A percentile compares a stretch with the other conserved stretches of the same genome.
phyloP scores from a whole-genome alignment of 148 eudicot genomes.

The Rhododendron williamsianum region DNA sequence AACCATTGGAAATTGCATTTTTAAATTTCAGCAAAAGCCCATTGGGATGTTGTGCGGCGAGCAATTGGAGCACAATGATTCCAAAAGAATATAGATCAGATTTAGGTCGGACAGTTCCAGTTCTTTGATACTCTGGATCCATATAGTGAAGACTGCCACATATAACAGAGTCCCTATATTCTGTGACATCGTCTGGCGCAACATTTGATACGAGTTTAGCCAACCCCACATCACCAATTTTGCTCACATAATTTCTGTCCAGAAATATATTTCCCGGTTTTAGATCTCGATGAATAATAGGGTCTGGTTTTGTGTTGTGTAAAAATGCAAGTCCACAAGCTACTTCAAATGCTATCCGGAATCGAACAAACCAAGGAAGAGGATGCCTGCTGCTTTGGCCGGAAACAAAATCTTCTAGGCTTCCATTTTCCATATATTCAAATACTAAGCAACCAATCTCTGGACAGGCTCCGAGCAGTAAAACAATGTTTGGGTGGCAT shows the following conservation, averaged over 20 bases:
- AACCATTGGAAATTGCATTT: conserved; percentile 42
- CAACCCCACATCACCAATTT: conserved; percentile 68
- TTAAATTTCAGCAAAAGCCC: conserved; percentile 55
- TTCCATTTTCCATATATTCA: conserved; percentile 75
- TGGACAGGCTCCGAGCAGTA: conserved; percentile 72
- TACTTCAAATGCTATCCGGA: conserved; percentile 62
- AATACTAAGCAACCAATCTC: conserved; percentile 65
- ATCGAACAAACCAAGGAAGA: conserved; percentile 63
- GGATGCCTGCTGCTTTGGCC: conserved; percentile 23
- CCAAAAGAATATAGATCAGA: conserved; percentile 83
- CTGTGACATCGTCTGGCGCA: conserved; percentile 53
- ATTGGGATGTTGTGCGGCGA: conserved; percentile 51
- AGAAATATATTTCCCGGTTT: conserved; percentile 69
- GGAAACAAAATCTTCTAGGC: conserved; percentile 53
- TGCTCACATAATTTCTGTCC: conserved; percentile 50
- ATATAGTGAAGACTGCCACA: conserved; percentile 62
- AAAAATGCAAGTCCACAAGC: conserved; percentile 69
- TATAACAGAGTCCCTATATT: conserved; percentile 45
- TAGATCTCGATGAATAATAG: conserved; percentile 63
- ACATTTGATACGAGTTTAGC: conserved; percentile 57
- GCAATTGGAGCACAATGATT: conserved; percentile 56
- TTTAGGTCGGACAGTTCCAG: conserved; percentile 70
- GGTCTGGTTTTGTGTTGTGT: conserved; percentile 63
- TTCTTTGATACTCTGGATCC: conserved; percentile 81
- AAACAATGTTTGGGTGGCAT: conserved; percentile 64